phyloP scores from a whole-genome alignment of 768 basidiomycete species.

The Suillus weaverae region DNA sequence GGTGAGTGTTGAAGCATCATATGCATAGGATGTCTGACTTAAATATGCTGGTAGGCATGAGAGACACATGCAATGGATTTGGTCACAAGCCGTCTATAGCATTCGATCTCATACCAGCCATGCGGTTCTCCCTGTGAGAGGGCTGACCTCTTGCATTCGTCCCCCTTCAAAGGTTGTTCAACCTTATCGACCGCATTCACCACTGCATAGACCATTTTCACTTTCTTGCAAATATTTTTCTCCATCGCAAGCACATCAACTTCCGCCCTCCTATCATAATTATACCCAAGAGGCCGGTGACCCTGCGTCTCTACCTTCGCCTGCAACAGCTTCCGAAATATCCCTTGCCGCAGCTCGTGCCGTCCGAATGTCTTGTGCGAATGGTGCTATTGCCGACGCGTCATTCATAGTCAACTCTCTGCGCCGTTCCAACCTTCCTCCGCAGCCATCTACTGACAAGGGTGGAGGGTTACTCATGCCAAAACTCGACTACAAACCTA shows the following conservation, averaged over 20 bases:
- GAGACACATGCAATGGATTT: constrained; percentile 72
- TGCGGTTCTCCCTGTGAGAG: neutral
- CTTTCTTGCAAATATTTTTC: constrained; percentile 7
- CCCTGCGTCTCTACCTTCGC: neutral
- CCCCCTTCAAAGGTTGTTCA: neutral
- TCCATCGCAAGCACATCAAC: constrained; percentile 10
- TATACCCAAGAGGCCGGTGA: neutral
- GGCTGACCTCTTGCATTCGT: constrained; percentile 1
- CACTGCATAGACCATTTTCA: constrained; percentile 9
- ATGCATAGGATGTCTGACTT: constrained; percentile 3
- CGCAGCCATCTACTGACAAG: constrained; percentile 6
- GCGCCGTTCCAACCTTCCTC: constrained; percentile 36
- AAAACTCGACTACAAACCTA: constrained; percentile 37
- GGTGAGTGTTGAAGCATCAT: constrained; percentile 17
- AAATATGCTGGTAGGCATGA: constrained; percentile 46
- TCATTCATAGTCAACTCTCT: constrained; percentile 60
- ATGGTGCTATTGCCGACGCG: constrained; percentile 49
- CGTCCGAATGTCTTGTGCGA: constrained; percentile 45
- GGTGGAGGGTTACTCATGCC: constrained; percentile 26
- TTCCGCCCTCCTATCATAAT: constrained; percentile 1
- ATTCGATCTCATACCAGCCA: constrained; percentile 23
- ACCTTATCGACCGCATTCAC: constrained; percentile 4
- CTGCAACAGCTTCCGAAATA: constrained; percentile 6
- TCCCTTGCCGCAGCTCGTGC: constrained; percentile 47
- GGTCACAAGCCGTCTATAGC: constrained; percentile 52